phyloP scores from a whole-genome alignment of 1,284 basidiomycete genomes.

The Omphalotus olearius region DNA sequence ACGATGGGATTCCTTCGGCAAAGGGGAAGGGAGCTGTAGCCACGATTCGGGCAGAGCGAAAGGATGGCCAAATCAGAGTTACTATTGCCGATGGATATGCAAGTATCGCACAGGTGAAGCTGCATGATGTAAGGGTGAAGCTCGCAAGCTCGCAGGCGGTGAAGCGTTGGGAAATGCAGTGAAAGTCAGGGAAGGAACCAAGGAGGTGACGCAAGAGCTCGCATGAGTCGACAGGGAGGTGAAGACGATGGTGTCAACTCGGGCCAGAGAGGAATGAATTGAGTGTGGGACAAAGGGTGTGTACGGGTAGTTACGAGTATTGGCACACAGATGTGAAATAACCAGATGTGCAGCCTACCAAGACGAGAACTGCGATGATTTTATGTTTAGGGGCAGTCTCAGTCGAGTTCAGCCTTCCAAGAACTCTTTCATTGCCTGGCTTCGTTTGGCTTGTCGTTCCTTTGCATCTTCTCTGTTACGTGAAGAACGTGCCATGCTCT shows the following conservation, averaged over 20 bases:
- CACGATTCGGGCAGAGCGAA: slow-evolving; percentile 31
- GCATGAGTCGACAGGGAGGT: too few species aligned
- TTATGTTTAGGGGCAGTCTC: neutral
- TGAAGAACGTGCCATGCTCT: slow-evolving; percentile 70
- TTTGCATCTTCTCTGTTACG: slow-evolving; percentile 69
- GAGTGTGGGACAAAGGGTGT: too few species aligned
- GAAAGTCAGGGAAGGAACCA: slow-evolving; percentile 6
- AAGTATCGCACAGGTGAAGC: slow-evolving; percentile 6
- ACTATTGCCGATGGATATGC: slow-evolving; percentile 20
- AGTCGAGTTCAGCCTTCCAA: slow-evolving; percentile 33
- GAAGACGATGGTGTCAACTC: too few species aligned
- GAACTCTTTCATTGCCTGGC: slow-evolving; percentile 60
- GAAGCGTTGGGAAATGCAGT: slow-evolving; percentile 1
- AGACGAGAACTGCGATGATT: neutral
- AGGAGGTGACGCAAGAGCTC: slow-evolving; percentile 1
- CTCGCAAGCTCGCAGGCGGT: neutral
- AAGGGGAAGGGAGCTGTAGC: slow-evolving; percentile 34
- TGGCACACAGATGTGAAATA: neutral
- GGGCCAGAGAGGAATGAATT: too few species aligned
- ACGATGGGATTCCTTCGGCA: slow-evolving; percentile 42
- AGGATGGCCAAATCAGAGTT: slow-evolving; percentile 25
- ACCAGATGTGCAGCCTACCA: neutral
- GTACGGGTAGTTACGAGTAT: too few species aligned
- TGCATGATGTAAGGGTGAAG: slow-evolving; percentile 1
- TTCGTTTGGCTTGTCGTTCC: slow-evolving; percentile 48